Evolutionary conservation across 306 rosid species (phyloP), one percentile per base, ranked within the genome.

Genomic region (Cajanus cajan): DNA sequence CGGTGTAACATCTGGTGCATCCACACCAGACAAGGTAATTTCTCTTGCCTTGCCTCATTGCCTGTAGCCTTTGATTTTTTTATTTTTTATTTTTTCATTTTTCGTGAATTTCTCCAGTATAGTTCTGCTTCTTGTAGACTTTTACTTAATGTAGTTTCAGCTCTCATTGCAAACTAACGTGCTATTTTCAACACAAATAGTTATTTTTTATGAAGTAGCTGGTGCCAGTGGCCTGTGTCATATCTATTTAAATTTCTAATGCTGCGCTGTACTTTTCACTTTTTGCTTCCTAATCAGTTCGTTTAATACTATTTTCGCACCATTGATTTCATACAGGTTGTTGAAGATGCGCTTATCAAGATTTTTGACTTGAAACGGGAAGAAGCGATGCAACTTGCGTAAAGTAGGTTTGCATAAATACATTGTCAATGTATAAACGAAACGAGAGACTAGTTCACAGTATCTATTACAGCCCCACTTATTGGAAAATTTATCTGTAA

Each of bases 1-100:
- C 37, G 99, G 99, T 71, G 91, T 96, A 19, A 96, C 99, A 51
- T 96, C 99, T 25, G 99, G 99, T 52, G 98, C 99, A 33, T 96
- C 99, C 36, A 96, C 99, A 57, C 99, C 99, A 4, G 99, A 96
- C 82, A 96, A 96, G 98, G 99, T 96, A 88, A 69, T 43, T 55
- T 78, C 45, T n/a, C 64, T 72, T 83, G 19, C 16, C 6, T 69
- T 51, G 37, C 37, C 6, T 34, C 2, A 28, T 28, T 28, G 31
- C 37, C 6, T 36, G 31, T 80, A 37, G 12, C 41, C 71, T 50
- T 78, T 34, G 31, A 52, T 78, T 82, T 66, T 52, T n/a, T n/a
- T n/a, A n/a, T n/a, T n/a, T n/a, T n/a, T n/a, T n/a, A n/a, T n/a
- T n/a, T 12, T 50, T 73, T 70, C 37, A 1, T 67, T 66, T 65